phyloP scores from a whole-genome alignment of 2,329 filamentous ascomycete species.

The Fusarium pseudoanthophilum region DNA sequence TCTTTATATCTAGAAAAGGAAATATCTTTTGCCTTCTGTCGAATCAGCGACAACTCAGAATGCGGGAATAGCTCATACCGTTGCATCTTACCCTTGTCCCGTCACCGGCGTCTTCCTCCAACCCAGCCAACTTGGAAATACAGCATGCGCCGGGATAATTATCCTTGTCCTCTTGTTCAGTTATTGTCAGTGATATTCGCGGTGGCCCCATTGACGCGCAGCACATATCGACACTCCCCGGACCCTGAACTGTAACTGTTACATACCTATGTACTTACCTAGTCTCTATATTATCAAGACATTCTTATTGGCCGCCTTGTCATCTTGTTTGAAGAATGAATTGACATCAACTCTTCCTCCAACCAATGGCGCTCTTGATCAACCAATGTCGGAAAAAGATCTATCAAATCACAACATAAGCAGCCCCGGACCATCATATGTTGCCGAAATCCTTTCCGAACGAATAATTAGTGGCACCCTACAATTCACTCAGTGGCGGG shows the following conservation, averaged over 20 bases:
- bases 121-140: conserved; percentile 24
- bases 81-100: conserved; percentile 28
- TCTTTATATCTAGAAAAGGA: conserved; percentile 27
- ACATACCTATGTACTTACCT: background rate
- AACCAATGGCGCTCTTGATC: conserved; percentile 33
- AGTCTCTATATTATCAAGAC: conserved; percentile 40
- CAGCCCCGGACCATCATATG: conserved; percentile 22
- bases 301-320: conserved; percentile 42
- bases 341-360: conserved; percentile 40
- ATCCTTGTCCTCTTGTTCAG: conserved; percentile 8
- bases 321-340: conserved; percentile 46
- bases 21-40: conserved; percentile 16
- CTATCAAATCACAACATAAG: conserved; percentile 24
- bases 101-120: conserved; percentile 24
- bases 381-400: conserved; percentile 29
- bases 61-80: conserved; percentile 35
- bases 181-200: conserved; percentile 2
- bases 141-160: background rate
- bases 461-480: conserved; percentile 11
- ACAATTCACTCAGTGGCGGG: conserved; percentile 7
- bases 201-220: conserved; percentile 33
- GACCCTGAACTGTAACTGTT: conserved; percentile 25
- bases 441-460: conserved; percentile 28
- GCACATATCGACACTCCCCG: conserved; percentile 32
- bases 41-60: conserved; percentile 35